Percentiles rank a stretch among this genome's conserved stretches.
These are phyloP conservation scores for Sisymbrium irio DNA, from an alignment of 345 rosid species.

Conservation along the genomic window DNA sequence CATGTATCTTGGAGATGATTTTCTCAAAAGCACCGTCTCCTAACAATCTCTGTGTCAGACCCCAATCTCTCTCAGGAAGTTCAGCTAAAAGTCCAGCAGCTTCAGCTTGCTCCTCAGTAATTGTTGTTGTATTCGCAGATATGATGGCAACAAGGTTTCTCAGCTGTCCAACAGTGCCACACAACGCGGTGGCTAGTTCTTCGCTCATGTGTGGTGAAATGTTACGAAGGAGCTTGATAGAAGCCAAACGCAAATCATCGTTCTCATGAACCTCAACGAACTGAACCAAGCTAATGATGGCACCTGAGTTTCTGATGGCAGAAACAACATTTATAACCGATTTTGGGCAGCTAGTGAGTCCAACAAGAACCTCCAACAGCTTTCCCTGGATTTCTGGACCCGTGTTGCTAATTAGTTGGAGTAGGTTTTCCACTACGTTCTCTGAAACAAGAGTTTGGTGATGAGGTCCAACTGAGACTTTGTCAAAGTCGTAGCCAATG, in stretches of 20 bases:
- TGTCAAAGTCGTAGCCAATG: slow-evolving; percentile 70
- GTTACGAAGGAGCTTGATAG: slow-evolving; percentile 79
- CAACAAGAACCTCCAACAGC: slow-evolving; percentile 92
- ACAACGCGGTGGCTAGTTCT: slow-evolving; percentile 73
- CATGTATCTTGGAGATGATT: slow-evolving; percentile 50
- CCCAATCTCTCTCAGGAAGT: slow-evolving; percentile 93
- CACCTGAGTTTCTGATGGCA: slow-evolving; percentile 90
- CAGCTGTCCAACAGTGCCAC: slow-evolving; percentile 85
- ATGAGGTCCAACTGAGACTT: slow-evolving; percentile 61
- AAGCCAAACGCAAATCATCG: slow-evolving; percentile 62
- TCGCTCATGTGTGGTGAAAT: slow-evolving; percentile 83
- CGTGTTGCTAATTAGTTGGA: slow-evolving; percentile 87
- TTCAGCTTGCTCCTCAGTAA: slow-evolving; percentile 87
- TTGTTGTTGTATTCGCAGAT: slow-evolving; percentile 52
- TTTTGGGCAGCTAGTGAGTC: slow-evolving; percentile 67
- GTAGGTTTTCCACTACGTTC: slow-evolving; percentile 69
- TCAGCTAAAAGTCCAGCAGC: slow-evolving; percentile 91
- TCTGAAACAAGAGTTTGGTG: slow-evolving; percentile 86
- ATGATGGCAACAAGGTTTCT: slow-evolving; percentile 61
- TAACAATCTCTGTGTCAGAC: slow-evolving; percentile 80
- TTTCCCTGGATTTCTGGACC: slow-evolving; percentile 95
- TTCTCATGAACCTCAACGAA: slow-evolving; percentile 68
- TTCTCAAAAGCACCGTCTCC: slow-evolving; percentile 69
- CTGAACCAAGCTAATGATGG: slow-evolving; percentile 90
- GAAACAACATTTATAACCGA: slow-evolving; percentile 71